These are phyloP conservation scores for Papiliotrema nemorosa DNA, from an alignment of 1,284 basidiomycete genomes.

Conservation along the genomic window DNA sequence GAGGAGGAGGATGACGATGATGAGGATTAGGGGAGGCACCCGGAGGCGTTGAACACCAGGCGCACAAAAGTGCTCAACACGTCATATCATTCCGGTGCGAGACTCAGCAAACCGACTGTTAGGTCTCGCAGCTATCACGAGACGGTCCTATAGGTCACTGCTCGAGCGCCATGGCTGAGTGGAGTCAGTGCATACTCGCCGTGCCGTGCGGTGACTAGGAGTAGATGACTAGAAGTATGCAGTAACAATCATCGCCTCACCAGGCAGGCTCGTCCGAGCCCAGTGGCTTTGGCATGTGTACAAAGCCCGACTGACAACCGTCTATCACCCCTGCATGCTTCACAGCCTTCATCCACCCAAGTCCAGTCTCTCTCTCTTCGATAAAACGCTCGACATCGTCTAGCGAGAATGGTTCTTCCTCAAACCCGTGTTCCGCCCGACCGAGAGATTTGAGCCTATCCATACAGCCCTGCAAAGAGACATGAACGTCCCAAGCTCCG, in stretches of 20 bases:
- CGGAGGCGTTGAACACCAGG: too few relatives aligned
- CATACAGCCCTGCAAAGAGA: neutral
- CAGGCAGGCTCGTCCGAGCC: neutral
- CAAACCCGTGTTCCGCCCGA: neutral
- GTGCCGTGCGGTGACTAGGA: too few relatives aligned
- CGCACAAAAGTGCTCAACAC: too few relatives aligned
- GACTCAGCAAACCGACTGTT: too few relatives aligned
- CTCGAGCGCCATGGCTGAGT: too few relatives aligned
- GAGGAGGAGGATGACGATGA: constrained; percentile 42
- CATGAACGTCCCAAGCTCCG: constrained; percentile 1
- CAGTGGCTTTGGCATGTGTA: constrained; percentile 2
- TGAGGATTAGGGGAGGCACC: constrained; percentile 29
- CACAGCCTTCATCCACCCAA: neutral
- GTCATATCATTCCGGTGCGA: too few relatives aligned
- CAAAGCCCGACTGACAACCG: neutral
- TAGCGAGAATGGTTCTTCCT: neutral
- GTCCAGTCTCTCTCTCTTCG: neutral
- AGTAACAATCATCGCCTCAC: too few relatives aligned
- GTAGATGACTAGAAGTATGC: too few relatives aligned
- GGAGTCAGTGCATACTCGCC: too few relatives aligned
- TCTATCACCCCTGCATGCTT: neutral
- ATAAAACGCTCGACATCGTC: neutral
- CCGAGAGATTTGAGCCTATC: neutral
- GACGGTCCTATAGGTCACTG: too few relatives aligned
- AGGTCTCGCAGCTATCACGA: too few relatives aligned